A percentile compares a stretch with the other conserved stretches of the same genome.
Evolutionary conservation across 148 eudicot species (phyloP).

Genomic region (Mesembryanthemum crystallinum): DNA sequence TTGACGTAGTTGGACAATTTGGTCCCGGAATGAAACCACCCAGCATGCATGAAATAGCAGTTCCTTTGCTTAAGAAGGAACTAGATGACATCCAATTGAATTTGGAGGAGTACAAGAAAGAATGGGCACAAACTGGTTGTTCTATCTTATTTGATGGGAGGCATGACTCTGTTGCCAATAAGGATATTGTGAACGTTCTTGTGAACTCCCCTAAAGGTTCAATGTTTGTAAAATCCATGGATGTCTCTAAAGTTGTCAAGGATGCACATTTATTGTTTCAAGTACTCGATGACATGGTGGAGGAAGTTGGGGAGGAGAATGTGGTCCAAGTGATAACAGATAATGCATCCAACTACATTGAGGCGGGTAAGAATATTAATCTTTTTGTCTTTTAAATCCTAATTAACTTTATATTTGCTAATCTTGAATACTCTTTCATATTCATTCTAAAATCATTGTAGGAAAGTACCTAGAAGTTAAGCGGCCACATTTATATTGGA

Average conservation of each 20-base stretch:
- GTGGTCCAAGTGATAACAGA: slow-evolving; percentile 5
- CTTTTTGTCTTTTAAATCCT: background rate
- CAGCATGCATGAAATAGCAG: background rate
- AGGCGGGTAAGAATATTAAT: background rate
- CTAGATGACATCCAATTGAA: background rate
- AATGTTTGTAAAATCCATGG: slow-evolving; percentile 14
- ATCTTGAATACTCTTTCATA: background rate
- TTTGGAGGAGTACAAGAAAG: background rate
- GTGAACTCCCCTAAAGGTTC: slow-evolving; percentile 14
- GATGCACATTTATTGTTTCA: background rate
- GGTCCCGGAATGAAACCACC: slow-evolving; percentile 23
- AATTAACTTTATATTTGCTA: background rate
- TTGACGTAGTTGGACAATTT: slow-evolving; percentile 12
- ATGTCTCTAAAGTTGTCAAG: slow-evolving; percentile 11
- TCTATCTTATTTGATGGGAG: slow-evolving; percentile 7
- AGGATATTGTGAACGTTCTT: slow-evolving; percentile 9
- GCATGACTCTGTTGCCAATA: slow-evolving; percentile 4
- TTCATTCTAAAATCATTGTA: background rate
- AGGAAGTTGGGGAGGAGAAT: slow-evolving; percentile 23
- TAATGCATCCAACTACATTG: slow-evolving; percentile 17
- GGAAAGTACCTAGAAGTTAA: slow-evolving; percentile 7
- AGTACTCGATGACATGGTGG: slow-evolving; percentile 12
- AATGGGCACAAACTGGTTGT: background rate
- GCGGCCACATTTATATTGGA: slow-evolving; percentile 6
- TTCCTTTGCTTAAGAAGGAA: slow-evolving; percentile 11